Evolutionary conservation across 1,284 basidiomycete species (phyloP), one percentile per base, ranked within the genome.

Genomic region (Phylloporus sp.): DNA sequence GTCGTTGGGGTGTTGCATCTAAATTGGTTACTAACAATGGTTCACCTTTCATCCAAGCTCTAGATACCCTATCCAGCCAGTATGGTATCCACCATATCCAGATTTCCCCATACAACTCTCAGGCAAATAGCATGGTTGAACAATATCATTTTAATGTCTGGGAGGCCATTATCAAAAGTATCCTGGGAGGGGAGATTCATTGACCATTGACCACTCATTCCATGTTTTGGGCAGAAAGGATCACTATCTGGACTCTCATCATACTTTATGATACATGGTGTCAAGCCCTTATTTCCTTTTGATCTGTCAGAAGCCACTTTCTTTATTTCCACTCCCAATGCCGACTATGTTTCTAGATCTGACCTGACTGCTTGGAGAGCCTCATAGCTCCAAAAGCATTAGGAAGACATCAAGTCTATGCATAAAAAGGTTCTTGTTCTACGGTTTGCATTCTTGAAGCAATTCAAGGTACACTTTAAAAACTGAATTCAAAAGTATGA

Each of bases 241-340:
- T 58, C 10, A 58, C 46, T 3, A 50, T 58, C 4, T 6, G 18
- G 56, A 11, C 22, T 46, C 18, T 46, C 13, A 6, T 13, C n/a
- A 7, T 46, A 46, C n/a, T 46, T 46, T 13, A 46, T 46, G 20
- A n/a, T 46, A 24, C 44, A 46, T 7, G n/a, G 44, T 10, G 22
- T 46, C 20, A 24, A 82, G 10, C 83, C 78, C 0, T 52, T 80
- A 4, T 66, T 55, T 82, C 11, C 79, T 78, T 0, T 72, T 83
- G 54, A 44, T 10, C 11, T 56, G 2, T 2, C n/a, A 2, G 40
- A 55, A 12, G 39, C 39, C 22, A 54, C 18, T 1, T 54, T 54
- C n/a, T 15, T 29, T 29, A n/a, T 49, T 28, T 20, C 40, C 6
- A 7, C n/a, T 6, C 40, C 40, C 11, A 20, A 17, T 18, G 12